Evolutionary conservation across 176 grass and related monocot genomes (phyloP).

Genomic region (Typha latifolia): DNA sequence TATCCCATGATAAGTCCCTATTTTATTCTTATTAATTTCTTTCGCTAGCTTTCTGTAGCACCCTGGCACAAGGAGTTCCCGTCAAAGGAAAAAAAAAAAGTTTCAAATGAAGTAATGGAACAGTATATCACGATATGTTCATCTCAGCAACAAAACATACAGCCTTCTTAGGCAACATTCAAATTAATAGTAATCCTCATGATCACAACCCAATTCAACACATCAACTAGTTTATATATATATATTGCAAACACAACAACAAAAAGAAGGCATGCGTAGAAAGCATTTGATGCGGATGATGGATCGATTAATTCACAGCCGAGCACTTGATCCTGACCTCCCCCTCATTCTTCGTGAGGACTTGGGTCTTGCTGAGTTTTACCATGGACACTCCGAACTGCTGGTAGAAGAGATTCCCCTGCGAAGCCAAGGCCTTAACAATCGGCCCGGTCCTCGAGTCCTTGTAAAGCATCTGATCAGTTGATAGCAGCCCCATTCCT

Average conservation of each 20-base stretch:
- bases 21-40: too few relatives aligned
- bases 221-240: background rate
- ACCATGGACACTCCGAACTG: slow-evolving; percentile 65
- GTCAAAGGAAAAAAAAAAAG: too few relatives aligned
- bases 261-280: background rate
- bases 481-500: slow-evolving; percentile 48
- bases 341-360: slow-evolving; percentile 62
- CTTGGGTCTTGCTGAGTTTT: slow-evolving; percentile 42
- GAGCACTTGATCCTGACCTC: slow-evolving; percentile 71
- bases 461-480: slow-evolving; percentile 37
- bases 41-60: too few relatives aligned
- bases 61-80: too few relatives aligned
- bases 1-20: too few relatives aligned
- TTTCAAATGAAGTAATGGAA: background rate
- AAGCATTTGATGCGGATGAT: too few relatives aligned
- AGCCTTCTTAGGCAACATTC: background rate
- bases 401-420: slow-evolving; percentile 19
- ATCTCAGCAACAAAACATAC: background rate
- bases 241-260: background rate
- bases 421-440: slow-evolving; percentile 22
- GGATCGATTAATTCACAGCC: slow-evolving; percentile 27
- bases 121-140: background rate
- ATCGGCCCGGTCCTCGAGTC: slow-evolving; percentile 47
- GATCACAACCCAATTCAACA: background rate
- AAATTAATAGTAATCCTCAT: background rate